Conservation (phyloP, 2,329 filamentous ascomycete genomes). For the Pyrenophora teres region DNA sequence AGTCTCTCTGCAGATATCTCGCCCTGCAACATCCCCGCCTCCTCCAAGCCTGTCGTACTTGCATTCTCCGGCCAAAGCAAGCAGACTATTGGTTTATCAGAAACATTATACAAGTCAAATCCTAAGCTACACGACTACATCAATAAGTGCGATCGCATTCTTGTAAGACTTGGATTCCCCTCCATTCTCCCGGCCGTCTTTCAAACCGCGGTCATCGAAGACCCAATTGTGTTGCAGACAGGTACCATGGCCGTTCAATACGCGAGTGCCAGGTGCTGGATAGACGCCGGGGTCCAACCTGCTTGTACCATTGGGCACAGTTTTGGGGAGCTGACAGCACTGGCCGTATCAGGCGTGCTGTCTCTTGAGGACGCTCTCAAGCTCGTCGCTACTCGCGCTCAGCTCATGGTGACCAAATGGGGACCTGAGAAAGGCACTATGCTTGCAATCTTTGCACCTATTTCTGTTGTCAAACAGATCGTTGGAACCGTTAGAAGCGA, state of each 20-base stretch:
- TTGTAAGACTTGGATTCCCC: slow-evolving; percentile 7
- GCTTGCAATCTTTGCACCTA: slow-evolving; percentile 9
- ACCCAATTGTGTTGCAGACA: slow-evolving; percentile 20
- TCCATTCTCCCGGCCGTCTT: slow-evolving; percentile 22
- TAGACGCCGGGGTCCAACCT: slow-evolving; percentile 22
- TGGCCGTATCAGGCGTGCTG: slow-evolving; percentile 44
- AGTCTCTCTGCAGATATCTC: slow-evolving; percentile 1
- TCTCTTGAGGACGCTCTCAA: slow-evolving; percentile 40
- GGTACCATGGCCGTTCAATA: slow-evolving; percentile 28
- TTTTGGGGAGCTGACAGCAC: slow-evolving; percentile 50
- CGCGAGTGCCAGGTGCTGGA: slow-evolving; percentile 25
- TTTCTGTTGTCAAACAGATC: slow-evolving; percentile 7
- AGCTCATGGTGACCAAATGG: slow-evolving; percentile 22
- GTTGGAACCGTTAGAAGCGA: slow-evolving; percentile 1
- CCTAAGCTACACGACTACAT: slow-evolving; percentile 12
- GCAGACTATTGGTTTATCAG: slow-evolving; percentile 5
- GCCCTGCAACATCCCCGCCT: background rate
- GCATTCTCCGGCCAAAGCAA: slow-evolving; percentile 11
- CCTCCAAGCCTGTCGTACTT: slow-evolving; percentile 4
- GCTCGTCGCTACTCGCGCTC: slow-evolving; percentile 43
- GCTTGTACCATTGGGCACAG: slow-evolving; percentile 31
- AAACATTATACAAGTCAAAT: slow-evolving; percentile 2
- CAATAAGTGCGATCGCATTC: slow-evolving; percentile 17
- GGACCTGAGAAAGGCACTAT: slow-evolving; percentile 5
- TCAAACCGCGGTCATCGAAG: background rate